Percentiles rank a stretch among this genome's conserved stretches.
phyloP scores from a whole-genome alignment of 768 basidiomycete genomes.

The Leccinum fibrillosum region DNA sequence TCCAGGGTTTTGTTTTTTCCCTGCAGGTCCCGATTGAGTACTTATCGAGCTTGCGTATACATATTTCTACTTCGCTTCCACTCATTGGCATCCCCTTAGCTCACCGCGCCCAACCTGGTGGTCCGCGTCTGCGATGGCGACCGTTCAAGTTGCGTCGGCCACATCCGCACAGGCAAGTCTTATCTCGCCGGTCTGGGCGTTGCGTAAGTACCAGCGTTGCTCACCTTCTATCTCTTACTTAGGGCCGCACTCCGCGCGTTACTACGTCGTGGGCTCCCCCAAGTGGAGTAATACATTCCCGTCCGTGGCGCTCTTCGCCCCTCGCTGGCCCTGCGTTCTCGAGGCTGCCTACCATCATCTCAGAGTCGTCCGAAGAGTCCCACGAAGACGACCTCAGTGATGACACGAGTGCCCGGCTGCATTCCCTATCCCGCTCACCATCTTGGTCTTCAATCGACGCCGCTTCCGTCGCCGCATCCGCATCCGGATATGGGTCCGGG shows the following conservation, averaged over 20 bases:
- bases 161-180: slow-evolving; percentile 14
- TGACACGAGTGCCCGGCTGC: background rate
- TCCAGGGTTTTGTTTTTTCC: slow-evolving; percentile 11
- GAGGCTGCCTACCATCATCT: slow-evolving; percentile 22
- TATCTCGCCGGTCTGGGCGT: background rate
- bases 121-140: slow-evolving; percentile 8
- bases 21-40: slow-evolving; percentile 5
- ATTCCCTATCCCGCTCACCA: slow-evolving; percentile 4
- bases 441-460: slow-evolving; percentile 16
- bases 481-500: slow-evolving; percentile 2
- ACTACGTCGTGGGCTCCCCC: slow-evolving; percentile 6
- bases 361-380: slow-evolving; percentile 21
- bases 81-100: background rate
- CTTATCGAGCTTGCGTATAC: slow-evolving; percentile 1
- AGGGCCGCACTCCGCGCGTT: slow-evolving; percentile 20
- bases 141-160: background rate
- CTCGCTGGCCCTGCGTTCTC: slow-evolving; percentile 27
- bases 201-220: background rate
- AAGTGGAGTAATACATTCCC: slow-evolving; percentile 13
- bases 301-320: slow-evolving; percentile 30
- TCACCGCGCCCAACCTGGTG: background rate
- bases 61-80: background rate
- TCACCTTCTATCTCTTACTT: background rate
- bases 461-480: slow-evolving; percentile 6
- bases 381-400: slow-evolving; percentile 3